Percentiles rank a stretch among this genome's conserved stretches.
Conservation (phyloP, 2,329 filamentous ascomycete genomes). For the Pseudogymnoascus sp. region DNA sequence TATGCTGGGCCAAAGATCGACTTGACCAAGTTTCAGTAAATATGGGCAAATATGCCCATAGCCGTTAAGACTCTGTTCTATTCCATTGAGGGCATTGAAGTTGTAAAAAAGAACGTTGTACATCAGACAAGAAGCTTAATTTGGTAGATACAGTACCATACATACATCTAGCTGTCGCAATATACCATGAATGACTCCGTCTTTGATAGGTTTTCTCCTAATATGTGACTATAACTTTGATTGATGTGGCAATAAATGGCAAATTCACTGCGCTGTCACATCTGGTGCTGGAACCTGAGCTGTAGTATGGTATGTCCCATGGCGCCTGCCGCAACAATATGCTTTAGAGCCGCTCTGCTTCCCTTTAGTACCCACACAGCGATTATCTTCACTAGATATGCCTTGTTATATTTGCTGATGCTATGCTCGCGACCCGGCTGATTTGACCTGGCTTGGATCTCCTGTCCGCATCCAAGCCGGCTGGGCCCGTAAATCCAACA, state of each 20-base stretch:
- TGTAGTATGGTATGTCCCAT: neutral
- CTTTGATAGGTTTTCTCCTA: neutral
- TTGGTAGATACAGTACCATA: neutral
- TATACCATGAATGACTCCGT: neutral
- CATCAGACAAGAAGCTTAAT: neutral
- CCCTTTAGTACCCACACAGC: neutral
- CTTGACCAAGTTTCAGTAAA: neutral
- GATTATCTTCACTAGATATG: neutral
- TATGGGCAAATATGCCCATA: neutral
- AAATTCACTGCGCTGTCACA: neutral
- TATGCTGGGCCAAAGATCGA: slow-evolving; percentile 5
- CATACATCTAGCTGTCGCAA: neutral
- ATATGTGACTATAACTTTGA: neutral
- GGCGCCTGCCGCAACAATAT: neutral
- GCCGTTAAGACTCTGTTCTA: neutral
- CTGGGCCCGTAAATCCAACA: neutral
- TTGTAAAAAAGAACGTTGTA: neutral
- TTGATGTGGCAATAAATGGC: neutral
- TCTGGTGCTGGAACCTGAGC: neutral
- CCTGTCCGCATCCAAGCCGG: neutral
- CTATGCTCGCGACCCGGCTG: neutral
- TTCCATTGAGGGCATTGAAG: neutral
- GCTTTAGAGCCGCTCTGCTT: neutral
- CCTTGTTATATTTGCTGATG: neutral
- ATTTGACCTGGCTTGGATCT: too few species aligned